Evolutionary conservation across 1,139 yeast species (phyloP), one percentile per base, ranked within the genome.

Genomic region (Pichia sp.): DNA sequence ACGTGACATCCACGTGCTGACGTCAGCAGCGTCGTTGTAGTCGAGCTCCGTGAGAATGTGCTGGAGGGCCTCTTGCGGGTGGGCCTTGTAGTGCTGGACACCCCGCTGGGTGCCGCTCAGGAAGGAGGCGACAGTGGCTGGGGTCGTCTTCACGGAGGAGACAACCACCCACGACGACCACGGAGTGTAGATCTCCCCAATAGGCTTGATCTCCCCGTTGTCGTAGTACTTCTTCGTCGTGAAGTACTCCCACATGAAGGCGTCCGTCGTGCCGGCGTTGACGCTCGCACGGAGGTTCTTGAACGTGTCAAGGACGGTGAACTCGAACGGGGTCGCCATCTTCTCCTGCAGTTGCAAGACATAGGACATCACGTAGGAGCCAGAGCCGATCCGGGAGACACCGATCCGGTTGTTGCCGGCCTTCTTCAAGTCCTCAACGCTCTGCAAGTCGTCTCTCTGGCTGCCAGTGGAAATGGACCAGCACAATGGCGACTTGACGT

Each of bases 131-230:
- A 61, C 58, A 5, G 54, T 59, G 3, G 58, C n/a, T 10, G 34
- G 60, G 28, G n/a, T n/a, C n/a, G 74, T 53, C 22, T 70, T 69
- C 4, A 71, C 60, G 44, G 73, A 61, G 12, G 81, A 81, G 21
- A 83, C 78, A 43, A 89, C 73, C 17, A 88, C 91, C 96, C 96
- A 90, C 1, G 96, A 86, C 9, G 97, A 93, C 97, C 97, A 90
- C 10, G 97, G 97, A 0, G 97, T 90, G 66, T 85, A 86, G 46
- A 90, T 88, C 57, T 85, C 88, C 11, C 96, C 97, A 53, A 90
- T 81, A 58, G 78, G 73, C 65, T 85, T 87, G 67, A 90, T 83
- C 59, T 89, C 96, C 15, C 79, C 76, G 49, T 69, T 76, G 60
- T 88, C 96, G 63, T 86, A 88, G 68, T 87, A 90, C 64, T 79